Evolutionary conservation across 1,284 basidiomycete species (phyloP).

Genomic region (Ustilago bromivora): DNA sequence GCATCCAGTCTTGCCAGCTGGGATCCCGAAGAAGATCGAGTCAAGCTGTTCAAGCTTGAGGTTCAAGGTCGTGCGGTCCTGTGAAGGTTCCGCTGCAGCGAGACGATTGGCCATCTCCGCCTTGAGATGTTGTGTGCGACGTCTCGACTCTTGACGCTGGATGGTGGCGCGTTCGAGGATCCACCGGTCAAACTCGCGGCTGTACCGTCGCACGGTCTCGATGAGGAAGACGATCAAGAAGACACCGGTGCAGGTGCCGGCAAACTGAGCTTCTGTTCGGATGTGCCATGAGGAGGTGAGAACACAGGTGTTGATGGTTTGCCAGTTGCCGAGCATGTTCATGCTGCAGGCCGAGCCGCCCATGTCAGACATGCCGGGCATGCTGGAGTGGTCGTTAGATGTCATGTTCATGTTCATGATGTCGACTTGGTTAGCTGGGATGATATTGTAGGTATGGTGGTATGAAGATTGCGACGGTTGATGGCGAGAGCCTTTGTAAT

Average conservation of each 20-base stretch:
- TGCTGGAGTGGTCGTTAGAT: constrained; percentile 36
- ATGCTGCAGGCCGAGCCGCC: constrained; percentile 36
- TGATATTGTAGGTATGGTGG: background rate
- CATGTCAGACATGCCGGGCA: constrained; percentile 36
- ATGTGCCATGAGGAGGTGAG: constrained; percentile 63
- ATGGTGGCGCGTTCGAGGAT: constrained; percentile 51
- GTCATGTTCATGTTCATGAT: constrained; percentile 16
- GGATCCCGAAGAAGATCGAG: constrained; percentile 45
- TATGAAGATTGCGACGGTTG: background rate
- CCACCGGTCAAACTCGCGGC: constrained; percentile 60
- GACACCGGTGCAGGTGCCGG: constrained; percentile 63
- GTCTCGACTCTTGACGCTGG: constrained; percentile 27
- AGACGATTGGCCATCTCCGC: constrained; percentile 37
- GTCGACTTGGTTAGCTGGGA: background rate
- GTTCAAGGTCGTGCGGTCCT: constrained; percentile 24
- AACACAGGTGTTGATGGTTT: constrained; percentile 54
- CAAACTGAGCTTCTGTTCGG: constrained; percentile 53
- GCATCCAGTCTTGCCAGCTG: constrained; percentile 17
- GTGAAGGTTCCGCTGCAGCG: constrained; percentile 21
- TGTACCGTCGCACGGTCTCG: constrained; percentile 58
- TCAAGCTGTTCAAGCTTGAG: constrained; percentile 39
- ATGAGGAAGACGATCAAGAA: constrained; percentile 60
- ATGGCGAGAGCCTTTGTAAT: background rate
- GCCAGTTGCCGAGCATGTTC: constrained; percentile 57
- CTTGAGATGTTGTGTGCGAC: constrained; percentile 28